A percentile compares a stretch with the other conserved stretches of the same genome.
Evolutionary conservation across 108 stramenopile genomes (phyloP).

Genomic region (Phaeodactylum tricornutum): DNA sequence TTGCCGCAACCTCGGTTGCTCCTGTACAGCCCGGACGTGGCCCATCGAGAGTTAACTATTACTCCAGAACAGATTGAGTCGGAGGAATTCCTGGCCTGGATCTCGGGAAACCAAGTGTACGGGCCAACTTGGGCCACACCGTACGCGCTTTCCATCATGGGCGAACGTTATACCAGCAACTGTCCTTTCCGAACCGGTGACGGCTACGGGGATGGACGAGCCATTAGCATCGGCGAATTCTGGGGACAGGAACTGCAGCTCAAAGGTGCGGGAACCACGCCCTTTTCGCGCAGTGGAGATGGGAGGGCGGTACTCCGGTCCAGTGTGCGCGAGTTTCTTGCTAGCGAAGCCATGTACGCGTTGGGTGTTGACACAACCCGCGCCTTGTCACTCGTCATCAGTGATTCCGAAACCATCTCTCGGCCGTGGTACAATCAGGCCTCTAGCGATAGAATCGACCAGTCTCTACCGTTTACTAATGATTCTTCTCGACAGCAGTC

Average conservation of each 20-base stretch:
- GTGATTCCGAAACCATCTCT: slow-evolving; percentile 24
- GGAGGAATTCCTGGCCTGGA: slow-evolving; percentile 31
- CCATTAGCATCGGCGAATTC: slow-evolving; percentile 53
- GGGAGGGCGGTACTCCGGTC: slow-evolving; percentile 85
- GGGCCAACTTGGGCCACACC: slow-evolving; percentile 62
- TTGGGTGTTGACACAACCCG: slow-evolving; percentile 77
- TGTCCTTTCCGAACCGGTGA: slow-evolving; percentile 54
- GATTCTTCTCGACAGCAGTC: slow-evolving; percentile 42
- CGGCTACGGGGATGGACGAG: slow-evolving; percentile 70
- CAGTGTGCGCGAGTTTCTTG: slow-evolving; percentile 82
- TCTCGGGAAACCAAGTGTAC: slow-evolving; percentile 30
- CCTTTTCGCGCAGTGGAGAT: slow-evolving; percentile 86
- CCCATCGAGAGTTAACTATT: slow-evolving; percentile 12
- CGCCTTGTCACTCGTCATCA: slow-evolving; percentile 49
- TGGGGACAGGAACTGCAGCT: slow-evolving; percentile 78
- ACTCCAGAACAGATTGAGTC: slow-evolving; percentile 7
- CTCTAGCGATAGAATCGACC: neutral
- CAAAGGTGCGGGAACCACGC: slow-evolving; percentile 85
- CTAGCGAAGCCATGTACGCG: slow-evolving; percentile 80
- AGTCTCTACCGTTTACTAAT: slow-evolving; percentile 16
- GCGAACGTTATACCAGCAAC: slow-evolving; percentile 39
- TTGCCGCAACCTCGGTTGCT: slow-evolving; percentile 41
- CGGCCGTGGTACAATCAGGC: slow-evolving; percentile 49
- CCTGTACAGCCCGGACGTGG: slow-evolving; percentile 18
- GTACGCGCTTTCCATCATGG: slow-evolving; percentile 64